These are phyloP conservation scores for Flammula alnicola DNA, from an alignment of 1,284 basidiomycete genomes.

Conservation along the genomic window DNA sequence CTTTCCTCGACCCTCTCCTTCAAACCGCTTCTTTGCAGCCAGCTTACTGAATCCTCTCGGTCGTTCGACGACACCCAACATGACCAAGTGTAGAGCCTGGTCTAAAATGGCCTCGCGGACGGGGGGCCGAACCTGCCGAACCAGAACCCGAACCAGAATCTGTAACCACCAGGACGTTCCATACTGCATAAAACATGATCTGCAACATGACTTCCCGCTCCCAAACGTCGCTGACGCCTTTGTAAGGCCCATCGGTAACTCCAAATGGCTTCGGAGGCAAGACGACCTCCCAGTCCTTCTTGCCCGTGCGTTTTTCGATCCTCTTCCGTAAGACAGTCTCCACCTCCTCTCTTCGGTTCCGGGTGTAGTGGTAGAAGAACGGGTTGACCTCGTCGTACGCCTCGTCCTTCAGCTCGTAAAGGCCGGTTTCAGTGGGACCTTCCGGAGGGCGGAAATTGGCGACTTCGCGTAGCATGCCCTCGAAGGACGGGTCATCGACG, in stretches of 20 bases:
- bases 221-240: constrained; percentile 59
- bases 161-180: constrained; percentile 69
- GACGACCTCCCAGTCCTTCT: constrained; percentile 61
- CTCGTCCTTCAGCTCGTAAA: constrained; percentile 89
- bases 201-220: constrained; percentile 74
- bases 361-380: constrained; percentile 95
- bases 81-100: constrained; percentile 83
- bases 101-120: constrained; percentile 90
- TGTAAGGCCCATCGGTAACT: constrained; percentile 72
- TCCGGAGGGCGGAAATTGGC: constrained; percentile 87
- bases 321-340: constrained; percentile 78
- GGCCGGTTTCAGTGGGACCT: constrained; percentile 77
- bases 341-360: constrained; percentile 96
- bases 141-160: constrained; percentile 49
- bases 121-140: constrained; percentile 51
- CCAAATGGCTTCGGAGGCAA: constrained; percentile 74
- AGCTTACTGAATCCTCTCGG: constrained; percentile 64
- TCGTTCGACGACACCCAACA: constrained; percentile 80
- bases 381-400: constrained; percentile 90
- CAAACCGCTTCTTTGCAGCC: constrained; percentile 56
- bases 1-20: constrained; percentile 36
- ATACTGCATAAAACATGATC: constrained; percentile 78
- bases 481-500: constrained; percentile 86
- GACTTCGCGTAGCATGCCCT: constrained; percentile 80
- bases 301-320: constrained; percentile 67